phyloP scores from a whole-genome alignment of 1,284 basidiomycete genomes.

The Sporisorium reilianum region DNA sequence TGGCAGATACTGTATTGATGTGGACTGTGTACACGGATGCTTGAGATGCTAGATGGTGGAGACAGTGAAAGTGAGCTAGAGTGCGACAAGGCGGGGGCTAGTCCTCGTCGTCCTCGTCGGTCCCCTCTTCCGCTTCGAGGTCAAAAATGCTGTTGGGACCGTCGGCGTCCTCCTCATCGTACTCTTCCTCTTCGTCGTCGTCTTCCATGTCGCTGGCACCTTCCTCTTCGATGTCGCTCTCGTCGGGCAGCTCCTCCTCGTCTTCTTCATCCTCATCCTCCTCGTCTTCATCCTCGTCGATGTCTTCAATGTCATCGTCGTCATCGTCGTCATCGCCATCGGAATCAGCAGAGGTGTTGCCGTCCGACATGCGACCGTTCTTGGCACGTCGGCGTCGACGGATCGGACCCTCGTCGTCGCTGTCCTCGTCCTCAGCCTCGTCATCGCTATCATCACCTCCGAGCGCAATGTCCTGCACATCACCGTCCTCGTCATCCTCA shows the following conservation, averaged over 20 bases:
- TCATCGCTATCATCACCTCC: constrained; percentile 50
- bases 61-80: not conserved
- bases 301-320: constrained; percentile 32
- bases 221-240: constrained; percentile 50
- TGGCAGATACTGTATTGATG: constrained; percentile 2
- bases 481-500: constrained; percentile 52
- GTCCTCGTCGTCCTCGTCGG: constrained; percentile 48
- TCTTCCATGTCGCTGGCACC: constrained; percentile 49
- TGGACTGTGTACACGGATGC: not conserved
- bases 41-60: not conserved
- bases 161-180: constrained; percentile 47
- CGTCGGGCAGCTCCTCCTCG: constrained; percentile 46
- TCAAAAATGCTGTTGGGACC: constrained; percentile 51
- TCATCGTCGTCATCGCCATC: constrained; percentile 47
- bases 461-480: constrained; percentile 59
- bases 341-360: constrained; percentile 48
- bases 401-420: constrained; percentile 44
- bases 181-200: constrained; percentile 54
- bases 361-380: constrained; percentile 40
- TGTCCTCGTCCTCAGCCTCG: constrained; percentile 45
- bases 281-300: constrained; percentile 22
- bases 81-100: constrained; percentile 1
- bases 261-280: constrained; percentile 42
- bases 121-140: constrained; percentile 52
- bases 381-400: constrained; percentile 29